These are phyloP conservation scores for Mycosarcoma mackinlayi DNA, from an alignment of 1,284 basidiomycete species.

Conservation along the genomic window DNA sequence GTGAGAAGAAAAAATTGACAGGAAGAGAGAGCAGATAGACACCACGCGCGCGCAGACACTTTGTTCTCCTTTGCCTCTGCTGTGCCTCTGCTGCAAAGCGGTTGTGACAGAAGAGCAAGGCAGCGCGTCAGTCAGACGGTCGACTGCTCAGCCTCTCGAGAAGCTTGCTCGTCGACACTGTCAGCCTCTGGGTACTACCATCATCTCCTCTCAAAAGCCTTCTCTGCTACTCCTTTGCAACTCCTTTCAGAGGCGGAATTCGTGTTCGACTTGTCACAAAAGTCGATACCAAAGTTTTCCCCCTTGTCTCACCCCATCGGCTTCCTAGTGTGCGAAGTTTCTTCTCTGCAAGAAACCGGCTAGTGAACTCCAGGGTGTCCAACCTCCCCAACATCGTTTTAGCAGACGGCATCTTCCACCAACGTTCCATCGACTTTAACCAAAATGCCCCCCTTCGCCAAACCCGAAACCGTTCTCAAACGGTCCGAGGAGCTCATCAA, in stretches of 20 bases:
- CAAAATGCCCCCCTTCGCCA: slow-evolving; percentile 81
- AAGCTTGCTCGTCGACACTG: slow-evolving; percentile 3
- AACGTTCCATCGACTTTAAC: neutral
- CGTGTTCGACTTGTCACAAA: slow-evolving; percentile 19
- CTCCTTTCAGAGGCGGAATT: slow-evolving; percentile 25
- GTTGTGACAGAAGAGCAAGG: neutral
- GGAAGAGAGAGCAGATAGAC: neutral
- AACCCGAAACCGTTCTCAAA: slow-evolving; percentile 87
- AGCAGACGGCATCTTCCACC: slow-evolving; percentile 42
- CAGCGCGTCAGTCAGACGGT: too few relatives aligned
- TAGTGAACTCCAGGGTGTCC: slow-evolving; percentile 48
- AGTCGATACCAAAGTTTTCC: slow-evolving; percentile 34
- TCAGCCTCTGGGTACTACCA: too few relatives aligned
- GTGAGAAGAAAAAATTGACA: slow-evolving; percentile 3
- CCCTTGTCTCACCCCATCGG: slow-evolving; percentile 46
- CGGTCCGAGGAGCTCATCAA: slow-evolving; percentile 91
- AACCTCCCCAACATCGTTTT: slow-evolving; percentile 9
- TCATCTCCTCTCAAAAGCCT: slow-evolving; percentile 35
- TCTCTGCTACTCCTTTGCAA: slow-evolving; percentile 41
- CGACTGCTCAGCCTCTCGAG: too few relatives aligned
- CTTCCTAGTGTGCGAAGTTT: slow-evolving; percentile 50
- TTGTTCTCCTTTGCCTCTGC: neutral
- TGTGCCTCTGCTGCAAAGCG: neutral
- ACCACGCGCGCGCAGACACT: neutral
- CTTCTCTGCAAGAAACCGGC: slow-evolving; percentile 23